Evolutionary conservation across 768 basidiomycete genomes (phyloP).

Genomic region (Kwoniella heveanensis): DNA sequence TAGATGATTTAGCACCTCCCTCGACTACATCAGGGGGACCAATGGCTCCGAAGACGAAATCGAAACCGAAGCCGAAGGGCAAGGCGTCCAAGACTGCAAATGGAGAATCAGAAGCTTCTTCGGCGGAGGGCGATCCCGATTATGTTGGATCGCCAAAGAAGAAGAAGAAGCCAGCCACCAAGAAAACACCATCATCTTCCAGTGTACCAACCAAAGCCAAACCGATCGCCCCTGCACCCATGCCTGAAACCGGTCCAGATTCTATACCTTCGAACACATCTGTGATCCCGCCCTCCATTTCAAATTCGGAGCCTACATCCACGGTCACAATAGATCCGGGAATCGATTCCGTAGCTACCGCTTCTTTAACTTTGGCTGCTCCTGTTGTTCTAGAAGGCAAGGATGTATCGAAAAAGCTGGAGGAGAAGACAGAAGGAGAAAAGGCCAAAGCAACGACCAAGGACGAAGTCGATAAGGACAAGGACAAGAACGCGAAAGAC

Average conservation of each 20-base stretch:
- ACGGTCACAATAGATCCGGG: not conserved
- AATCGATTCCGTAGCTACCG: not conserved
- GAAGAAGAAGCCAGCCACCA: slow-evolving; percentile 14
- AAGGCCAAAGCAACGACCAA: not conserved
- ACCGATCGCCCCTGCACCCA: slow-evolving; percentile 15
- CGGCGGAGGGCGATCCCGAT: slow-evolving; percentile 23
- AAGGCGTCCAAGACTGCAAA: not conserved
- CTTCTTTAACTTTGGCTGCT: not conserved
- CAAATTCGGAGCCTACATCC: not conserved
- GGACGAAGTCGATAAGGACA: slow-evolving; percentile 8
- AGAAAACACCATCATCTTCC: not conserved
- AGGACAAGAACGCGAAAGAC: not conserved
- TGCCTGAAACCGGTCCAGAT: not conserved
- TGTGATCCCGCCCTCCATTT: not conserved
- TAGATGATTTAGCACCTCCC: slow-evolving; percentile 9
- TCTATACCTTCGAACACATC: not conserved
- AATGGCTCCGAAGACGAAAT: not conserved
- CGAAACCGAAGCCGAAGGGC: slow-evolving; percentile 7
- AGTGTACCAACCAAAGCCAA: slow-evolving; percentile 1
- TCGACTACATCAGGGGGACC: not conserved
- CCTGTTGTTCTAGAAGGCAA: not conserved
- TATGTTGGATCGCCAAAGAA: slow-evolving; percentile 13
- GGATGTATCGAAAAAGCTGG: slow-evolving; percentile 6
- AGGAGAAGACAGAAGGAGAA: slow-evolving; percentile 1
- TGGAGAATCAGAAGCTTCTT: slow-evolving; percentile 21